These are phyloP conservation scores for Deuterostichococcus epilithicus DNA, from an alignment of 139 green algal species.

Conservation along the genomic window DNA sequence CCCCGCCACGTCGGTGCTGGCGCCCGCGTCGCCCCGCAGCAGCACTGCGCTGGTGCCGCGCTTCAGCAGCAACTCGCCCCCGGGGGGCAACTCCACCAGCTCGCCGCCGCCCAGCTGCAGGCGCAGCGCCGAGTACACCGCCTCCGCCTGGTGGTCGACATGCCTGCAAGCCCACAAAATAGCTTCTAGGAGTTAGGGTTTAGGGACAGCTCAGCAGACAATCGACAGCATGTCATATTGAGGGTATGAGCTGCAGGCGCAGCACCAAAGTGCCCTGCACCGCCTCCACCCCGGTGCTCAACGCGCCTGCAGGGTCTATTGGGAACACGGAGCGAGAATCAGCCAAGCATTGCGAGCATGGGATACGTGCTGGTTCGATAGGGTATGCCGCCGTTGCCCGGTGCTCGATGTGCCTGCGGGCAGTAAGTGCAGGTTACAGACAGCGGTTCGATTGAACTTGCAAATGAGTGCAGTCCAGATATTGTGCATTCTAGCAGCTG, in stretches of 20 bases:
- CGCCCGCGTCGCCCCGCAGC: constrained; percentile 49
- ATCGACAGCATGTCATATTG: not conserved
- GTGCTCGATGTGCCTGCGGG: too few species aligned
- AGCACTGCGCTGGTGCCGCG: constrained; percentile 29
- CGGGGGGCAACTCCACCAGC: constrained; percentile 29
- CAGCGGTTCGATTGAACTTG: too few species aligned
- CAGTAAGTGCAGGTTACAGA: too few species aligned
- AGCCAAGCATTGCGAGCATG: too few species aligned
- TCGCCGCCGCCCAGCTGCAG: constrained; percentile 22
- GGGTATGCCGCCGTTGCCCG: too few species aligned
- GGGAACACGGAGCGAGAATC: too few species aligned
- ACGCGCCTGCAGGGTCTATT: too few species aligned
- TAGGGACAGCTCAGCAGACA: not conserved
- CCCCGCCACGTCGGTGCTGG: constrained; percentile 26
- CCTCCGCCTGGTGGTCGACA: not conserved
- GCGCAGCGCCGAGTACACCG: constrained; percentile 21
- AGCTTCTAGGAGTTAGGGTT: not conserved
- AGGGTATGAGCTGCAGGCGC: not conserved
- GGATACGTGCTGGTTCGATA: too few species aligned
- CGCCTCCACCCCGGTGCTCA: too few species aligned
- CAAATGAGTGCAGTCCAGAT: too few species aligned
- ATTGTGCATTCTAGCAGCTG: too few species aligned
- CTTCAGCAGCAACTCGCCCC: constrained; percentile 11
- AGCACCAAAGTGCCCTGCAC: too few species aligned
- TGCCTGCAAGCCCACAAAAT: not conserved